Conservation (phyloP, 208 protist species). For the Kentomonas sorsogonicus region DNA sequence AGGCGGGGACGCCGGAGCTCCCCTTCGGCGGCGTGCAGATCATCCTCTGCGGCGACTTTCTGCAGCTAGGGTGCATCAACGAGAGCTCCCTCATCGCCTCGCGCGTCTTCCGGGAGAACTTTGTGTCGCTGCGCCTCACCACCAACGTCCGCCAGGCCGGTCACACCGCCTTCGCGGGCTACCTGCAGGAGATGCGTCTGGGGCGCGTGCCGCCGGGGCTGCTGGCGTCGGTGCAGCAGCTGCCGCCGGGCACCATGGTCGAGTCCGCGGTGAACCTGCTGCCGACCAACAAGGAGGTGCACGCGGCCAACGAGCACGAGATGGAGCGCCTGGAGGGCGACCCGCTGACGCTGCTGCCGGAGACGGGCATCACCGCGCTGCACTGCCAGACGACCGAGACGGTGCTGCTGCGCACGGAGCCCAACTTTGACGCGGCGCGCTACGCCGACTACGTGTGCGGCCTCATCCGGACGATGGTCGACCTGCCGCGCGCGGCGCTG, state of each 20-base stretch:
- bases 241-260: conserved; percentile 81
- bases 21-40: conserved; percentile 92
- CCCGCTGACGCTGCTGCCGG: conserved; percentile 55
- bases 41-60: conserved; percentile 91
- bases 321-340: conserved; percentile 66
- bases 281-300: conserved; percentile 83
- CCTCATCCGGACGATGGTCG: conserved; percentile 71
- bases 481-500: conserved; percentile 68
- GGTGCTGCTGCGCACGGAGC: conserved; percentile 69
- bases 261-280: conserved; percentile 78
- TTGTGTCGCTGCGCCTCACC: conserved; percentile 73
- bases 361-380: conserved; percentile 77
- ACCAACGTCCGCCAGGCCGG: conserved; percentile 67
- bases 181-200: conserved; percentile 70
- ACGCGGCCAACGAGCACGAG: conserved; percentile 72
- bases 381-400: conserved; percentile 71
- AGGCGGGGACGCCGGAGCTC: conserved; percentile 77
- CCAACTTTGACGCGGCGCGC: conserved; percentile 64
- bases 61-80: conserved; percentile 88
- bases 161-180: conserved; percentile 54
- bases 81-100: conserved; percentile 74
- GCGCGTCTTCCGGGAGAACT: conserved; percentile 54
- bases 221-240: conserved; percentile 58
- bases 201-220: conserved; percentile 60
- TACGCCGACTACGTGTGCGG: conserved; percentile 69